Evolutionary conservation across 768 basidiomycete species (phyloP).

Genomic region (Rhizopogon vinicolor): DNA sequence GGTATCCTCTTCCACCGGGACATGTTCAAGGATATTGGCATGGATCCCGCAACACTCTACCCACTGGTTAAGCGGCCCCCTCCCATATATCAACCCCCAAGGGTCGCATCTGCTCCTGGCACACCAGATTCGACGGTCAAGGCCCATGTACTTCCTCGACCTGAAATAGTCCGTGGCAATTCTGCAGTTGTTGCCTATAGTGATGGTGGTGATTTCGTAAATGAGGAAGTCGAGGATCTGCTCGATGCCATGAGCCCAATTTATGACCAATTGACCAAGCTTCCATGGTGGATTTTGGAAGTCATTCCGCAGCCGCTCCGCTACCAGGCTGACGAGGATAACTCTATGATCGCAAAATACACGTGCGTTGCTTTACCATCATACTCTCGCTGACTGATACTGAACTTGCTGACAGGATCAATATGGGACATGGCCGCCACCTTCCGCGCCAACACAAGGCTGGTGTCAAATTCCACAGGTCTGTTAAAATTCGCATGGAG

Average conservation of each 20-base stretch:
- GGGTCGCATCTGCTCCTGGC: constrained; percentile 9
- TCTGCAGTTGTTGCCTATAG: constrained; percentile 14
- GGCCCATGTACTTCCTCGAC: constrained; percentile 4
- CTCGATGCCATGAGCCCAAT: constrained; percentile 46
- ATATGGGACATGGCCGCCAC: constrained; percentile 37
- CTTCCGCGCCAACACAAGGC: constrained; percentile 35
- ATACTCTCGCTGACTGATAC: not conserved
- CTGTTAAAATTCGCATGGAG: constrained; percentile 49
- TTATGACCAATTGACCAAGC: constrained; percentile 53
- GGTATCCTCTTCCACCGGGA: constrained; percentile 56
- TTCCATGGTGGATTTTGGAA: constrained; percentile 67
- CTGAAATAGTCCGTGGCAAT: constrained; percentile 11
- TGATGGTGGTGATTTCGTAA: constrained; percentile 20
- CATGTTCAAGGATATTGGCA: constrained; percentile 36
- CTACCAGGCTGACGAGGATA: constrained; percentile 21
- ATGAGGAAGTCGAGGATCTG: constrained; percentile 62
- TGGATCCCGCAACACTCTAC: constrained; percentile 45
- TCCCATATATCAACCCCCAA: constrained; percentile 26
- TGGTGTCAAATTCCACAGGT: constrained; percentile 40
- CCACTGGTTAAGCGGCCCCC: constrained; percentile 38
- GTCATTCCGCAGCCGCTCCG: constrained; percentile 33
- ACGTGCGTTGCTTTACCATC: constrained; percentile 11
- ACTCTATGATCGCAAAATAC: constrained; percentile 9
- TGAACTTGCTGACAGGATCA: constrained; percentile 17
- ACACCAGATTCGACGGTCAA: constrained; percentile 10